These are phyloP conservation scores for Penicillium sp. DNA, from an alignment of 2,329 filamentous ascomycete species.

Conservation along the genomic window DNA sequence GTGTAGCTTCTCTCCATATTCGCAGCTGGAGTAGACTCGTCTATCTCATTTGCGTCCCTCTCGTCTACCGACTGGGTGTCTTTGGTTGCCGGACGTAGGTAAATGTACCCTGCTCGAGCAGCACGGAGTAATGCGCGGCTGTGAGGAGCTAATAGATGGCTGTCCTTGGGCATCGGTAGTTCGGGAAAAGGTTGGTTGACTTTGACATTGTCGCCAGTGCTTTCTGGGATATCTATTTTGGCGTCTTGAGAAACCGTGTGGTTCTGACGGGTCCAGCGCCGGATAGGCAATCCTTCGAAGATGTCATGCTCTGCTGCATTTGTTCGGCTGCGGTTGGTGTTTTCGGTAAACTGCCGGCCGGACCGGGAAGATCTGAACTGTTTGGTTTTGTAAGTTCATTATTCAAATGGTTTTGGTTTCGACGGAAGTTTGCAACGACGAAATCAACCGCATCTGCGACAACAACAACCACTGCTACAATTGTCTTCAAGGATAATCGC, in stretches of 20 bases:
- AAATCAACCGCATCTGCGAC: neutral
- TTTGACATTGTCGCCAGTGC: slow-evolving; percentile 18
- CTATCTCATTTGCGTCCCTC: slow-evolving; percentile 36
- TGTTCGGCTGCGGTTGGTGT: slow-evolving; percentile 37
- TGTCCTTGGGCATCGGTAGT: slow-evolving; percentile 84
- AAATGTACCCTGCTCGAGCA: slow-evolving; percentile 70
- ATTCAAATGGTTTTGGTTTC: neutral
- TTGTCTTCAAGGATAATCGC: neutral
- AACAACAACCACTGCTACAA: neutral
- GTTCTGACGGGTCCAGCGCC: slow-evolving; percentile 78
- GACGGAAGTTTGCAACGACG: neutral
- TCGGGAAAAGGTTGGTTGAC: slow-evolving; percentile 55
- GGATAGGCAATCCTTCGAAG: slow-evolving; percentile 73
- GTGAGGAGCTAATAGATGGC: slow-evolving; percentile 69
- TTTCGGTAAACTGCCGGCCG: slow-evolving; percentile 55
- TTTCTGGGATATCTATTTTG: slow-evolving; percentile 55
- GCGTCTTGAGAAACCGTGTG: slow-evolving; percentile 65
- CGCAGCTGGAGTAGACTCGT: slow-evolving; percentile 25
- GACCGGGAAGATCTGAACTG: slow-evolving; percentile 56
- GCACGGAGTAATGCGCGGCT: slow-evolving; percentile 79
- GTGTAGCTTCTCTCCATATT: slow-evolving; percentile 49
- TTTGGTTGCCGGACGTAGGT: slow-evolving; percentile 58
- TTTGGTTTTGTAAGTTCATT: neutral
- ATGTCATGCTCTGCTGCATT: slow-evolving; percentile 62
- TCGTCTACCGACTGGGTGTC: slow-evolving; percentile 22